phyloP scores from a whole-genome alignment of 768 basidiomycete species.

The Macrolepiota albuminosa region DNA sequence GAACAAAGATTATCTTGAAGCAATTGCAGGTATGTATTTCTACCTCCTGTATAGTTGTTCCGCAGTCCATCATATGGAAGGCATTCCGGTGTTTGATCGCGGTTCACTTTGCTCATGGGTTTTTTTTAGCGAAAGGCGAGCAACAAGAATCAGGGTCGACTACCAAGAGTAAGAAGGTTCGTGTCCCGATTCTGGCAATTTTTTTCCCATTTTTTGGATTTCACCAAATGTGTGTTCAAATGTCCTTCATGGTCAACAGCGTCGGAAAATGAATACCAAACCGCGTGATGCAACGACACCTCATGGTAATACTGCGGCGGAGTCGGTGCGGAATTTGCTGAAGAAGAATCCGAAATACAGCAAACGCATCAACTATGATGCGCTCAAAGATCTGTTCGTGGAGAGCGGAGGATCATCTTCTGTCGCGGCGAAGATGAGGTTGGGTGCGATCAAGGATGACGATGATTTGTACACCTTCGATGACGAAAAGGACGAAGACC shows the following conservation, averaged over 20 bases:
- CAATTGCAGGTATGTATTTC: conserved; percentile 65
- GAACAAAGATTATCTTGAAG: conserved; percentile 87
- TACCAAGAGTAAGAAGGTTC: conserved; percentile 75
- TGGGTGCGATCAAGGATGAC: conserved; percentile 41
- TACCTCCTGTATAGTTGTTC: background rate
- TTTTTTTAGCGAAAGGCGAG: conserved; percentile 62
- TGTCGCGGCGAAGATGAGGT: conserved; percentile 23
- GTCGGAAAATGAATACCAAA: conserved; percentile 57
- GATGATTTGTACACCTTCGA: conserved; percentile 37
- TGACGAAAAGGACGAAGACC: conserved; percentile 34
- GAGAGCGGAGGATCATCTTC: conserved; percentile 33
- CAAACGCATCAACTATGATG: conserved; percentile 92
- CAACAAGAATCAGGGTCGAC: conserved; percentile 36
- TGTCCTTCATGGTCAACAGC: conserved; percentile 33
- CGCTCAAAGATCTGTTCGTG: conserved; percentile 74
- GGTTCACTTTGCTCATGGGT: conserved; percentile 37
- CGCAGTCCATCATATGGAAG: background rate
- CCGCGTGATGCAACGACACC: conserved; percentile 75
- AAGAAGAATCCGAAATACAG: conserved; percentile 87
- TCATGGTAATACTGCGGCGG: conserved; percentile 66
- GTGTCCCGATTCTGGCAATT: conserved; percentile 37
- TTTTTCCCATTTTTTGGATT: conserved; percentile 7
- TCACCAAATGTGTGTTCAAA: background rate
- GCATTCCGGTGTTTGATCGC: background rate
- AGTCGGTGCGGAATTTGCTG: conserved; percentile 71